Evolutionary conservation across 2,329 filamentous ascomycete species (phyloP), one percentile per base, ranked within the genome.

Genomic region (Sphaerostilbella broomeana): DNA sequence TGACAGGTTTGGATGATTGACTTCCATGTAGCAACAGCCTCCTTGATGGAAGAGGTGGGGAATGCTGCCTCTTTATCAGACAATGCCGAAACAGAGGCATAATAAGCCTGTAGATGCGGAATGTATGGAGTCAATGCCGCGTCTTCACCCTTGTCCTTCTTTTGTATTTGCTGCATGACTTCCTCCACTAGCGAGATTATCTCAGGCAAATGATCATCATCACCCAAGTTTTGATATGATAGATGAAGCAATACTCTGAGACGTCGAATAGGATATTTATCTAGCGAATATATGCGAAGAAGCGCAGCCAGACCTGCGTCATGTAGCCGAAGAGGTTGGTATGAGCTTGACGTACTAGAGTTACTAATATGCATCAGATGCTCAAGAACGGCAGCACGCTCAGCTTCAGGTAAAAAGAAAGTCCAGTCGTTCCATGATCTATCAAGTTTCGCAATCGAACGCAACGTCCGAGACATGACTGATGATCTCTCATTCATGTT

Each of bases 401-500:
- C 73, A 5, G 56, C 47, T 30, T 70, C 74, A 1, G 67, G 59
- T 6, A 80, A 54, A 29, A 72, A 64, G 40, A 69, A 69, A 2
- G 70, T 71, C 69, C 75, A 75, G 37, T 81, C 73, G 29, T 72
- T 66, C 52, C 63, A 71, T n/a, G 68, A 72, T 37, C 65, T 65
- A 41, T 73, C 74, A 12, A 82, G 64, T 46, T 77, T 79, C 19
- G 79, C 67, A 35, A 84, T 69, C 4, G 73, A 71, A 16, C 71
- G 70, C 11, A 84, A 59, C 0, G 77, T 71, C 24, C 81, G 71
- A 6, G 72, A 79, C 7, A 86, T 63, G 3, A 67, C 61, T 36
- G 68, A 63, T 2, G 71, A 61, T 37, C 73, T 68, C 8, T 71
- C 65, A 20, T 63, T 67, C 8, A 61, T 55, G n/a, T 60, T 58